Evolutionary conservation across 805 yeast genomes (phyloP).

Genomic region (Wickerhamomyces subpelliculosus): DNA sequence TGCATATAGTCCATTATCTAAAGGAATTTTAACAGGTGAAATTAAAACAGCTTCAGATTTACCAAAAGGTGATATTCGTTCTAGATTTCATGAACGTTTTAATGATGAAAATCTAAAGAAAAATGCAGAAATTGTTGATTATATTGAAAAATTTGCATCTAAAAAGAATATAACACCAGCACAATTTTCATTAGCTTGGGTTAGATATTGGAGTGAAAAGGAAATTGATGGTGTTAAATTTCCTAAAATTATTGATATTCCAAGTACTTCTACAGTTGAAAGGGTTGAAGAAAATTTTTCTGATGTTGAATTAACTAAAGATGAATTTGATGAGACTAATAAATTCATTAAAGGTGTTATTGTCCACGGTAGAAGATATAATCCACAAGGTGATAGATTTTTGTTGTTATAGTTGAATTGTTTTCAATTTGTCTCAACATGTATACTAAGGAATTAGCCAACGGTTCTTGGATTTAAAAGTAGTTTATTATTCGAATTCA

Average conservation of each 20-base stretch:
- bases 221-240: constrained; percentile 23
- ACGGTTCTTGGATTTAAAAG: too few relatives aligned
- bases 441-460: too few relatives aligned
- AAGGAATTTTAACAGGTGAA: constrained; percentile 69
- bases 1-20: constrained; percentile 79
- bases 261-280: constrained; percentile 57
- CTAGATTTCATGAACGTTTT: constrained; percentile 49
- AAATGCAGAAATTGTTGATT: constrained; percentile 46
- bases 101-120: constrained; percentile 45
- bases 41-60: constrained; percentile 40
- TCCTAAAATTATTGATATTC: constrained; percentile 69
- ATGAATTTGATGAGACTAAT: constrained; percentile 49
- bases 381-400: too few relatives aligned
- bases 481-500: too few relatives aligned
- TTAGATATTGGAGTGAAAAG: constrained; percentile 32
- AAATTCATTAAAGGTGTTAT: constrained; percentile 34
- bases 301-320: constrained; percentile 40
- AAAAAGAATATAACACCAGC: constrained; percentile 42
- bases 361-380: constrained; percentile 54
- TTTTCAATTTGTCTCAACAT: too few relatives aligned
- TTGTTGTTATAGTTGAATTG: too few relatives aligned
- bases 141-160: constrained; percentile 45
- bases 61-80: constrained; percentile 51
- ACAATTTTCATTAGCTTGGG: constrained; percentile 68
- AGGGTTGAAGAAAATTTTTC: constrained; percentile 61